Base-by-base conservation (phyloP, 108 stramenopile species). In the Nitzschia sp. region DNA sequence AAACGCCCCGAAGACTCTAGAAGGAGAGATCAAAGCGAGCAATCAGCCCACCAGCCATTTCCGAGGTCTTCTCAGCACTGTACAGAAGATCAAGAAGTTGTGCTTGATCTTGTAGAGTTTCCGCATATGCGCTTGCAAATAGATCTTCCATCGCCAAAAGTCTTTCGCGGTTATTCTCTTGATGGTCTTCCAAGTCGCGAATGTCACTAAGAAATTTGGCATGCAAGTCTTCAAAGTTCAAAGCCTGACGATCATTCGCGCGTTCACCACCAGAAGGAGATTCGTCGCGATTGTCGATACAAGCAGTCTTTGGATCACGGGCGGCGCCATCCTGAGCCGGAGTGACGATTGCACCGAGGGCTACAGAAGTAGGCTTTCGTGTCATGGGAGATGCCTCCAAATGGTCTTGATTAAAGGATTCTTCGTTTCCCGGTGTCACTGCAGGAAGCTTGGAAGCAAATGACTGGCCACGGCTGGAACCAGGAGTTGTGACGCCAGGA, bases 131-230 rank as follows among this genome's bases (percentile, higher is more conserved):
- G 24, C 34, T 67, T 6, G 66, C 66, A 54, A 67, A 67, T 23
- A 33, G 15, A 23, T 25, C 35, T 55, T 67, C 23, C 66, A 67
- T 67, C 25, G 21, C 9, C 3, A 54, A 30, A 15, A 67, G 54
- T 24, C 35, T 30, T 24, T 31, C 21, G 0, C 2, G 0, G 54
- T 67, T 67, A 33, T 1, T 28, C 23, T 67, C 66, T 25, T 67
- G 66, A n/a, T 38, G 19, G 24, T 67, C 66, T 9, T 54, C n/a
- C 32, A 67, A 32, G 38, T 67, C 66, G 13, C 66, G 66, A 36
- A 67, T 55, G 35, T 67, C 66, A 11, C 18, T 67, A 21, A 67
- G 66, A 27, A 67, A 67, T 25, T 67, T 31, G 19, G 66, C 66
- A 24, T 67, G 46, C 2, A 55, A 25, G 3, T 67, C 66, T 38